These are phyloP conservation scores for Actinomucor elegans DNA, from an alignment of 371 early-diverging fungal genomes.

Conservation along the genomic window DNA sequence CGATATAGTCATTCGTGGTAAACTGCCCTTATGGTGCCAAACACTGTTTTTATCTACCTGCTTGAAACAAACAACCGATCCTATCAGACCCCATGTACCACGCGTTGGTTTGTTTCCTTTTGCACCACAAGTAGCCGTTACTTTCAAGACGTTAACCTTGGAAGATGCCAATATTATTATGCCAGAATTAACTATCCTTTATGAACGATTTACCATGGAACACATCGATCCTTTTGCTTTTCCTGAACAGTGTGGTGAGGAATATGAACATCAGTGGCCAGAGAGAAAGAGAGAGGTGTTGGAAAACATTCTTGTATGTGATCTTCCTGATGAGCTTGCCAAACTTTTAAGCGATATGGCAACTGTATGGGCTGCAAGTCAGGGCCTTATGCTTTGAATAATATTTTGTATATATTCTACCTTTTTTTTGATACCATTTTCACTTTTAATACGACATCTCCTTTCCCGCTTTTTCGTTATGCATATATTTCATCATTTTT, in stretches of 20 bases:
- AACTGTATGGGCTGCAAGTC: conserved; percentile 32
- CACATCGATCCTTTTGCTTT: conserved; percentile 26
- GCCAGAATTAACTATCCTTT: conserved; percentile 32
- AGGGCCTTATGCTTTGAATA: conserved; percentile 27
- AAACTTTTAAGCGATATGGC: conserved; percentile 26
- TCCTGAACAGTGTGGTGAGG: conserved; percentile 1
- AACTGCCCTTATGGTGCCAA: conserved; percentile 44
- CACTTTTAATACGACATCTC: neutral
- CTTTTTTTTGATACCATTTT: neutral
- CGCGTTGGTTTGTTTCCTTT: conserved; percentile 31
- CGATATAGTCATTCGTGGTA: conserved; percentile 44
- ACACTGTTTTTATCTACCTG: conserved; percentile 37
- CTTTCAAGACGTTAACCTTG: conserved; percentile 21
- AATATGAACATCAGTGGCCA: conserved; percentile 8
- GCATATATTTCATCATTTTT: neutral
- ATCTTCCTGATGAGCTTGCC: conserved; percentile 36
- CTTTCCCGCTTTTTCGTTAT: neutral
- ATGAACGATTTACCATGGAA: conserved; percentile 43
- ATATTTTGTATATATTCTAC: neutral
- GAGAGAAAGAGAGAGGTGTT: conserved; percentile 22
- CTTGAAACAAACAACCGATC: conserved; percentile 22
- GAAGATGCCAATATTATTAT: conserved; percentile 5
- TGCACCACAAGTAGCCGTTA: conserved; percentile 41
- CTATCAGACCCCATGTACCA: conserved; percentile 30
- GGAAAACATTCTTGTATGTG: conserved; percentile 33